A percentile compares a stretch with the other conserved stretches of the same genome.
Conservation (phyloP, 768 basidiomycete species). For the Mycena venus region DNA sequence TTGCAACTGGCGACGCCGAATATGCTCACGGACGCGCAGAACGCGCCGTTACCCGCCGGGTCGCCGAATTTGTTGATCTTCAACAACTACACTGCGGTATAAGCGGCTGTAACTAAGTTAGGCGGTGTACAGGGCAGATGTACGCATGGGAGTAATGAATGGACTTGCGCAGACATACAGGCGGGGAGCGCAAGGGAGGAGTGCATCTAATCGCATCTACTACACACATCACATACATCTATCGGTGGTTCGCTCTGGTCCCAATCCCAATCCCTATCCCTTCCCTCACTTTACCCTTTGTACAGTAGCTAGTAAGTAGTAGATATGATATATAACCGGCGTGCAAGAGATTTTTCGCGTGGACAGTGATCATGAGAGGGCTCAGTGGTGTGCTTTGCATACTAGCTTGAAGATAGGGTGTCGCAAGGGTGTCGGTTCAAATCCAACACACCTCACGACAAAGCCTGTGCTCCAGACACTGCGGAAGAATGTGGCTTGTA, state of each 20-base stretch:
- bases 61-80: conserved; percentile 83
- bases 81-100: conserved; percentile 76
- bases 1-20: conserved; percentile 68
- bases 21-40: conserved; percentile 63
- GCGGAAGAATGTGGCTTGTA: too few species aligned
- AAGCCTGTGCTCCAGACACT: too few species aligned
- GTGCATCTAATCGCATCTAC: background rate
- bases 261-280: too few species aligned
- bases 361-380: too few species aligned
- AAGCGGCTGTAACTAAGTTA: background rate
- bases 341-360: background rate
- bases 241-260: background rate
- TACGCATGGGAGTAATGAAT: background rate
- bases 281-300: background rate
- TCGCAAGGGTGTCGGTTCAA: too few species aligned
- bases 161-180: background rate
- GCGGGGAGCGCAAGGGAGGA: too few species aligned
- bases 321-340: background rate
- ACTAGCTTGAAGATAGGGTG: too few species aligned
- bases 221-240: background rate
- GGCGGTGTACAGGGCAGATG: background rate
- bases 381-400: too few species aligned
- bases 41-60: conserved; percentile 32
- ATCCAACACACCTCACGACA: too few species aligned
- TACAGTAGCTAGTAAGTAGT: background rate